Base-by-base conservation (phyloP, 345 rosid genomes). In the Capsella bursapastoris region DNA sequence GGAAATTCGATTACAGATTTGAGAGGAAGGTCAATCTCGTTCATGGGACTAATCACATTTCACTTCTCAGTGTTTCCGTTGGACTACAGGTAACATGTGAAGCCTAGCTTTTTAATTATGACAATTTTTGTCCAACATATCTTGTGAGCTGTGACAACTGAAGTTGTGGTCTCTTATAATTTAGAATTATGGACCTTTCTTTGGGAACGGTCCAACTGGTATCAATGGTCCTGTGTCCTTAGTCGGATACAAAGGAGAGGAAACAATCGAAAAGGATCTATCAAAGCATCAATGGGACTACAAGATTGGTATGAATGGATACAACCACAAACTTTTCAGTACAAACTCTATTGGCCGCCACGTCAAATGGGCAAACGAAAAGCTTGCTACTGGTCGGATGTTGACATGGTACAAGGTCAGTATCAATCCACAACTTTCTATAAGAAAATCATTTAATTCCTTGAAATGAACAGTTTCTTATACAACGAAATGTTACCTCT, bases 391-490 rank as follows among this genome's bases (percentile, higher is more conserved):
- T 2, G 57, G 77, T 64, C 64, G 78, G 31, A 72, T 66, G 50
- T 76, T 86, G 66, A 64, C 85, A 18, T 89, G 89, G 95, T 91
- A 91, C 73, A 89, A 84, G 93, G 91, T 90, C 38, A 61, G 49
- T 63, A 9, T 44, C 47, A 65, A 11, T 8, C 57, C 57, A 18
- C 49, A 56, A 45, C 0, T 16, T 32, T 58, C 7, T 27, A 13
- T 0, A 13, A 37, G 12, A 69, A 70, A 29, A 8, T 55, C 57
- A 25, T 68, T 43, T 32, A 8, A n/a, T 47, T 15, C 12, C 3
- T 4, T 32, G 43, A 58, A 58, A 58, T 49, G 31, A 13, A 28
- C 1, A 41, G 38, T 11, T 57, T 66, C 15, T 66, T 13, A 57
- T 37, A 57, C 31, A 67, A 10, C 53, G 57, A 60, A 18, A n/a